A percentile compares a stretch with the other conserved stretches of the same genome.
Conservation (phyloP, 1,284 basidiomycete species). For the Microstroma glucosiphilum region DNA sequence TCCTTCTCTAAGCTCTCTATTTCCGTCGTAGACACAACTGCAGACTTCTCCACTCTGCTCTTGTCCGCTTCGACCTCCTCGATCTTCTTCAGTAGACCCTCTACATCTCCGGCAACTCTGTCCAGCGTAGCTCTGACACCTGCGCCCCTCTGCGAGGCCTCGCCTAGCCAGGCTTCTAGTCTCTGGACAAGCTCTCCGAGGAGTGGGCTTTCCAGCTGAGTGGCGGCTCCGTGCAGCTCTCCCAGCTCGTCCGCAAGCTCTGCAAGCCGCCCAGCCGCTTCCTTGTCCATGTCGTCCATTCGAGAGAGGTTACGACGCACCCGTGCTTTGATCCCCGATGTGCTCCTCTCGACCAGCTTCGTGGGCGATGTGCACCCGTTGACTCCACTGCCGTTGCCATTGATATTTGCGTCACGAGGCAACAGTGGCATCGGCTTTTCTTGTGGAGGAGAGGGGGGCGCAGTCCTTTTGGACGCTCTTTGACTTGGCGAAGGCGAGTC, state of each 20-base stretch:
- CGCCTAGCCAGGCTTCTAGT: not conserved
- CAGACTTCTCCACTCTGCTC: not conserved
- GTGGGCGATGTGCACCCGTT: not conserved
- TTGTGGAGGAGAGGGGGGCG: not conserved
- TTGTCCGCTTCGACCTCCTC: not conserved
- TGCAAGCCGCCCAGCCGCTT: not conserved
- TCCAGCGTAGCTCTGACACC: not conserved
- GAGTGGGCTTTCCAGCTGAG: not conserved
- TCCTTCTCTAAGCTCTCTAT: not conserved
- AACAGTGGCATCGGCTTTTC: not conserved
- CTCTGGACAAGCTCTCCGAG: not conserved
- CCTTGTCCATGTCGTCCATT: conserved; percentile 5
- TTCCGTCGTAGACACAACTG: not conserved
- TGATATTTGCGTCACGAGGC: not conserved
- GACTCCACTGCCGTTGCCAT: not conserved
- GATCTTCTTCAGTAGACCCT: not conserved
- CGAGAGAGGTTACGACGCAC: not conserved
- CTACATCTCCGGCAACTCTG: conserved; percentile 1
- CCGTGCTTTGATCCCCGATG: not conserved
- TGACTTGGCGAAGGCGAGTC: not conserved
- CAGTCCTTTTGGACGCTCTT: not conserved
- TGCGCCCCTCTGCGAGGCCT: not conserved
- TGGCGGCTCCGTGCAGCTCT: not conserved
- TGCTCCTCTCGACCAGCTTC: not conserved
- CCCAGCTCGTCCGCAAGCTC: conserved; percentile 7